phyloP scores from a whole-genome alignment of 768 basidiomycete genomes.

The Clathrus columnatus region DNA sequence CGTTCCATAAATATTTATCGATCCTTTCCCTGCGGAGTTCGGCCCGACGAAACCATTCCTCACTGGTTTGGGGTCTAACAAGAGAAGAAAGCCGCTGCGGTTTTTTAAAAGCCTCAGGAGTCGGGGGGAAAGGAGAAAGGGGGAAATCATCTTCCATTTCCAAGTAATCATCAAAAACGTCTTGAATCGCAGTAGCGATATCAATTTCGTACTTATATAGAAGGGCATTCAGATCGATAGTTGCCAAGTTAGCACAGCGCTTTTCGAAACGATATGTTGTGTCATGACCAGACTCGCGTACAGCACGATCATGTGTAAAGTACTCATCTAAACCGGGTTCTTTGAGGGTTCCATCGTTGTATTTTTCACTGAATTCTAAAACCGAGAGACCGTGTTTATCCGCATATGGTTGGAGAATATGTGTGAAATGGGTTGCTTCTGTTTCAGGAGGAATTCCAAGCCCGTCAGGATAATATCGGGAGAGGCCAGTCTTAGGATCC shows the following conservation, averaged over 20 bases:
- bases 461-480: slow-evolving; percentile 89
- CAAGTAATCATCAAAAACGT: slow-evolving; percentile 88
- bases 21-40: slow-evolving; percentile 76
- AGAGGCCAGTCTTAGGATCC: slow-evolving; percentile 89
- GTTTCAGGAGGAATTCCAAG: slow-evolving; percentile 97
- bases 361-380: slow-evolving; percentile 93
- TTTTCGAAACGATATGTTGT: slow-evolving; percentile 97
- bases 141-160: slow-evolving; percentile 90
- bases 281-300: slow-evolving; percentile 94
- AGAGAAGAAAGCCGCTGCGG: slow-evolving; percentile 51
- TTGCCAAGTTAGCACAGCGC: slow-evolving; percentile 92
- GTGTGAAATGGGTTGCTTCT: slow-evolving; percentile 96
- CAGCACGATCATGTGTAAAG: slow-evolving; percentile 93
- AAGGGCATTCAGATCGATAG: slow-evolving; percentile 90
- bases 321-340: slow-evolving; percentile 93
- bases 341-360: slow-evolving; percentile 74
- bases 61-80: slow-evolving; percentile 57
- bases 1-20: slow-evolving; percentile 95
- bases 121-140: slow-evolving; percentile 86
- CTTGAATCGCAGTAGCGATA: slow-evolving; percentile 94
- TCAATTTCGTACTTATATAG: slow-evolving; percentile 99
- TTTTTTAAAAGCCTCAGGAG: slow-evolving; percentile 58
- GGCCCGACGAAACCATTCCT: slow-evolving; percentile 91
- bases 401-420: slow-evolving; percentile 93
- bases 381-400: slow-evolving; percentile 86